phyloP scores from a whole-genome alignment of 345 rosid genomes.

The Pugionium cornutum region DNA sequence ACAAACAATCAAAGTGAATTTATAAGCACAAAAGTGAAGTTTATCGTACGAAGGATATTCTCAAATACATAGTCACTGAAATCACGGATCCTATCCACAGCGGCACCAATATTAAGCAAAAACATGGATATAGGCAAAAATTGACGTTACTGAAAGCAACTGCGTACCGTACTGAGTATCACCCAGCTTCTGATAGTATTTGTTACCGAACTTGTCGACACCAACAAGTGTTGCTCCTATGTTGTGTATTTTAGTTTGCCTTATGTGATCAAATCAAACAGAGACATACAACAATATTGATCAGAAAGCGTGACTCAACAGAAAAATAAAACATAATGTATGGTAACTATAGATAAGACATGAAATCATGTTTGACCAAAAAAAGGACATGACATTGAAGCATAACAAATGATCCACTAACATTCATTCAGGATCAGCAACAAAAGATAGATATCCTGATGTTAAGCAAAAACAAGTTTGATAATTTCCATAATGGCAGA shows the following conservation, averaged over 20 bases:
- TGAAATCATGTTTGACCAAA: too few species aligned
- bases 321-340: not conserved
- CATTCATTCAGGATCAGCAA: not conserved
- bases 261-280: constrained; percentile 38
- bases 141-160: constrained; percentile 10
- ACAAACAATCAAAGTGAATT: not conserved
- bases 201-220: constrained; percentile 87
- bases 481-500: not conserved
- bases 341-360: not conserved
- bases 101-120: constrained; percentile 1
- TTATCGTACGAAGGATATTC: not conserved
- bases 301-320: constrained; percentile 25
- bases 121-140: not conserved
- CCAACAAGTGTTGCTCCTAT: constrained; percentile 85
- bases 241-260: constrained; percentile 95
- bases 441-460: not conserved
- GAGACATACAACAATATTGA: not conserved
- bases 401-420: not conserved
- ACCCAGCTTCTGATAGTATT: constrained; percentile 79
- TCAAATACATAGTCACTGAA: not conserved
- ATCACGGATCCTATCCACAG: constrained; percentile 6
- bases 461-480: not conserved
- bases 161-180: constrained; percentile 69
- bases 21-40: not conserved
- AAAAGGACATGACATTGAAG: not conserved